Percentiles rank a stretch among this genome's conserved stretches.
Conservation (phyloP, 169 alveolate species). For the Hepatocystis sp. region DNA sequence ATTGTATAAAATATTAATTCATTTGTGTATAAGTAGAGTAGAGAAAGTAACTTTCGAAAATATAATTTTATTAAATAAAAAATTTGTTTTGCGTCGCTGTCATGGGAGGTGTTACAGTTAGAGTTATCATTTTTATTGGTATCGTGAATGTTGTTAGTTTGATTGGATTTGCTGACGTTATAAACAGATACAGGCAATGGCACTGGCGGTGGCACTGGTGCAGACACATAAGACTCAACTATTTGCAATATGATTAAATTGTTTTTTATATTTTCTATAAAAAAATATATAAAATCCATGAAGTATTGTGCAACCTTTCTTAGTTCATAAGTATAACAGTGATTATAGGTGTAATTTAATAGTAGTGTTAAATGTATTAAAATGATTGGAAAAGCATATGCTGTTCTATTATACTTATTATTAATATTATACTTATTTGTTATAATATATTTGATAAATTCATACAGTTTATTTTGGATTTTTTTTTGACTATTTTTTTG, state of each 20-base stretch:
- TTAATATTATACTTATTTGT: neutral
- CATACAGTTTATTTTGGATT: too few species aligned
- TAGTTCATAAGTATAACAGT: constrained; percentile 50
- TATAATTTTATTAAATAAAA: constrained; percentile 30
- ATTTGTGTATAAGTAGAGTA: constrained; percentile 61
- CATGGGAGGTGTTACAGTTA: neutral
- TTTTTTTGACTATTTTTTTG: too few species aligned
- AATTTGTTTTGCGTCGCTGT: neutral
- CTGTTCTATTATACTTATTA: neutral
- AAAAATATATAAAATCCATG: constrained; percentile 60
- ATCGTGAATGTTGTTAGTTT: too few species aligned
- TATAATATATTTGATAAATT: too few species aligned
- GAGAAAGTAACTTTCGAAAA: constrained; percentile 55
- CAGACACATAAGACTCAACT: constrained; percentile 27
- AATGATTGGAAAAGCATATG: constrained; percentile 19
- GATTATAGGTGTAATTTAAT: constrained; percentile 28
- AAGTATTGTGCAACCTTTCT: constrained; percentile 65
- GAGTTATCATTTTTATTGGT: too few species aligned
- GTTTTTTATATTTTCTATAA: constrained; percentile 74
- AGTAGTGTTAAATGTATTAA: constrained; percentile 33
- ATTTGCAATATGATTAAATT: constrained; percentile 69
- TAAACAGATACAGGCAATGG: too few species aligned
- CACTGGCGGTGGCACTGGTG: too few species aligned
- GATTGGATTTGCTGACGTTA: too few species aligned
- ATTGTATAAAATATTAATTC: constrained; percentile 68